Evolutionary conservation across 768 basidiomycete genomes (phyloP).

Genomic region (Strobilomyces confusus): DNA sequence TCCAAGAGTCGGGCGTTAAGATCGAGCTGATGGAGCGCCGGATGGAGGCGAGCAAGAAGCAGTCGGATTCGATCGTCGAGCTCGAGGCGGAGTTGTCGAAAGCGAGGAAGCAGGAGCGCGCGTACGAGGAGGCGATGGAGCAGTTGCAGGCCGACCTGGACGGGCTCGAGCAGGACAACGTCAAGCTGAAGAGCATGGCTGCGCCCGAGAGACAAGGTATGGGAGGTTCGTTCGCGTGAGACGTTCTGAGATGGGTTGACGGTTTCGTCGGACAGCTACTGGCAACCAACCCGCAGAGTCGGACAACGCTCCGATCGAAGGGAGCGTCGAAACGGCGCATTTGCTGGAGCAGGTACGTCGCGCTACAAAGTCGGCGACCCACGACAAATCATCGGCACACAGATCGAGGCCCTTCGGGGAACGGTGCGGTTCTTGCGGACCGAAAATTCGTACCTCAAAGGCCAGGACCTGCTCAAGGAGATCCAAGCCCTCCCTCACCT

Average conservation of each 20-base stretch:
- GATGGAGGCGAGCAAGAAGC: constrained; percentile 87
- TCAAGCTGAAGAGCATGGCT: constrained; percentile 67
- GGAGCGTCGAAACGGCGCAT: constrained; percentile 82
- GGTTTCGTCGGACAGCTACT: constrained; percentile 30
- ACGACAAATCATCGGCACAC: constrained; percentile 10
- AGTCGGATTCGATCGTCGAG: constrained; percentile 77
- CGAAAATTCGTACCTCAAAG: constrained; percentile 92
- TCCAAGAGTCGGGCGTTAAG: constrained; percentile 87
- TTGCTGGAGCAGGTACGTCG: constrained; percentile 75
- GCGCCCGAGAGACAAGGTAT: constrained; percentile 70
- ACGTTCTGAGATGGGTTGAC: background rate
- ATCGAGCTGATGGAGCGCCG: constrained; percentile 94
- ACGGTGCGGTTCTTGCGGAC: constrained; percentile 90
- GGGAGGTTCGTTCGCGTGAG: constrained; percentile 13
- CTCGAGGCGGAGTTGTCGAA: constrained; percentile 80
- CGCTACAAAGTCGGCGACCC: background rate
- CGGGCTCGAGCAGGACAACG: constrained; percentile 81
- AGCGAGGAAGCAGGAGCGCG: constrained; percentile 81
- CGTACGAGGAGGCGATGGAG: constrained; percentile 92
- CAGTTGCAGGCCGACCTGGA: constrained; percentile 89
- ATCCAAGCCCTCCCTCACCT: constrained; percentile 71
- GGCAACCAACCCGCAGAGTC: constrained; percentile 50
- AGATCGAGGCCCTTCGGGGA: constrained; percentile 89
- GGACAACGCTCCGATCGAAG: constrained; percentile 67
- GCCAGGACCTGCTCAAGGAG: constrained; percentile 83